Conservation (phyloP, 2,329 filamentous ascomycete species). For the Aureobasidium musti region DNA sequence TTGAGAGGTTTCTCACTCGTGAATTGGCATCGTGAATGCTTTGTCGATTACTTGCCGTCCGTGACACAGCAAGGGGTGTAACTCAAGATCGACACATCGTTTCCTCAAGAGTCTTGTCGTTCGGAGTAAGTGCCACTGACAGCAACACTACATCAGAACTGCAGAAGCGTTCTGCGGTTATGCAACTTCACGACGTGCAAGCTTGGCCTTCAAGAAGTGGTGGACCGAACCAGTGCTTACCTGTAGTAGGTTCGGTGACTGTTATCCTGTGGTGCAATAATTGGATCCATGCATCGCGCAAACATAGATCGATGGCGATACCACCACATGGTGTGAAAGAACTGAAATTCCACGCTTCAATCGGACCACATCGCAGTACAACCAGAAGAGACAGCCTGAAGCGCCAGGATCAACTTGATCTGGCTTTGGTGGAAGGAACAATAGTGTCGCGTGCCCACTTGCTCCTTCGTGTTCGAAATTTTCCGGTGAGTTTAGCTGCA, state of each 20-base stretch:
- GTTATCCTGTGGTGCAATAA: not conserved
- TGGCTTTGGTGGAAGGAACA: not conserved
- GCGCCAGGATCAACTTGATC: too few relatives aligned
- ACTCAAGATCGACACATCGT: too few relatives aligned
- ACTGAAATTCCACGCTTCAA: too few relatives aligned
- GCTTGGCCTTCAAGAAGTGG: not conserved
- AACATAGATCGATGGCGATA: not conserved
- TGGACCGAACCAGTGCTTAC: not conserved
- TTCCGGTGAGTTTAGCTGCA: conserved; percentile 14
- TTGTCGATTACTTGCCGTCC: not conserved
- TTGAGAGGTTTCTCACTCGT: not conserved
- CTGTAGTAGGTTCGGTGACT: not conserved
- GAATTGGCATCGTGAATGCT: not conserved
- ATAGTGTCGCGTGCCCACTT: conserved; percentile 7
- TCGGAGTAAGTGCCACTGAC: too few relatives aligned
- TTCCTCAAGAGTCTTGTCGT: too few relatives aligned
- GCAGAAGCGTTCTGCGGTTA: too few relatives aligned
- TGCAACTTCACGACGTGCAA: not conserved
- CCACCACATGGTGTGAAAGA: not conserved
- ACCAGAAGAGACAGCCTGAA: too few relatives aligned
- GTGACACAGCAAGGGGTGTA: not conserved
- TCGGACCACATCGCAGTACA: not conserved
- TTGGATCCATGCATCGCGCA: not conserved
- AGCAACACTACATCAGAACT: too few relatives aligned
- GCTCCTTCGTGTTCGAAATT: conserved; percentile 4